These are phyloP conservation scores for Coemansia sp. DNA, from an alignment of 192 early-diverging fungal species.

Conservation along the genomic window DNA sequence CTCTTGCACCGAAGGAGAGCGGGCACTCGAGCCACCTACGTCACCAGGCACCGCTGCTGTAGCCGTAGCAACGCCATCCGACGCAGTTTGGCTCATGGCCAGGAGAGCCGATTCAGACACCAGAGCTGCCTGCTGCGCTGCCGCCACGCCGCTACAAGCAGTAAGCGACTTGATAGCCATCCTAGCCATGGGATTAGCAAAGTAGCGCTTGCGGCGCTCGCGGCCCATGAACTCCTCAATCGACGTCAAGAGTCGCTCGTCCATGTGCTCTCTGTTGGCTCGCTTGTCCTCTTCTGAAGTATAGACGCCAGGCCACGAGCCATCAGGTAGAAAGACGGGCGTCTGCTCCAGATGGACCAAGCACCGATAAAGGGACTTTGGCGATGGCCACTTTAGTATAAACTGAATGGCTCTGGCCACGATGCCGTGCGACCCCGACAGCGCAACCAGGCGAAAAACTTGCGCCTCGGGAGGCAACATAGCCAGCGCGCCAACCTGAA, in stretches of 20 bases:
- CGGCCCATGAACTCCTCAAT: slow-evolving; percentile 40
- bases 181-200: slow-evolving; percentile 29
- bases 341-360: slow-evolving; percentile 24
- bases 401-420: slow-evolving; percentile 22
- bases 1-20: neutral
- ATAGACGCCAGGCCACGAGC: slow-evolving; percentile 25
- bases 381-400: slow-evolving; percentile 5
- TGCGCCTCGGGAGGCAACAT: slow-evolving; percentile 32
- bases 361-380: slow-evolving; percentile 4
- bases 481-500: slow-evolving; percentile 16
- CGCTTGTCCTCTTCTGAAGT: slow-evolving; percentile 7
- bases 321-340: slow-evolving; percentile 15
- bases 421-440: slow-evolving; percentile 32
- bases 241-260: slow-evolving; percentile 17
- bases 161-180: slow-evolving; percentile 23
- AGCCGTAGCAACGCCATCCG: neutral
- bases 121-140: neutral
- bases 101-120: neutral
- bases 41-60: neutral
- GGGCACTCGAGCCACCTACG: neutral
- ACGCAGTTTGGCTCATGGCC: neutral
- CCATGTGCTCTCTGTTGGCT: slow-evolving; percentile 10
- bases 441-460: slow-evolving; percentile 41
- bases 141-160: neutral
- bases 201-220: slow-evolving; percentile 44